A percentile compares a stretch with the other conserved stretches of the same genome.
Conservation (phyloP, 257 asterid species). For the Verbascum thapsus region DNA sequence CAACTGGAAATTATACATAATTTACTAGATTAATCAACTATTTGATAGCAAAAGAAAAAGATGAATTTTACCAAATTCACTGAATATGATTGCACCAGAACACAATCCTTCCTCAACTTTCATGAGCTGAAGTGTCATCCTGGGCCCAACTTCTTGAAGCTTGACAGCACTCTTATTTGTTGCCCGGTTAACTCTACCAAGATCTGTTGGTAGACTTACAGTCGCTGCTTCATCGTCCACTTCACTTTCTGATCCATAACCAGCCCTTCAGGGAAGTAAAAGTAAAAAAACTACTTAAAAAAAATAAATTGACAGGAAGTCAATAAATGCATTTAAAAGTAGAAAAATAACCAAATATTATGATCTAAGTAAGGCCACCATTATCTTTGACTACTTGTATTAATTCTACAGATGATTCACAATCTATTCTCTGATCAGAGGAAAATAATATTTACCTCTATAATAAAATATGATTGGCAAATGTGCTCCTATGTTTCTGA, state of each 20-base stretch:
- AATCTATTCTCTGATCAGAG: too few species aligned
- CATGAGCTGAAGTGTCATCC: slow-evolving; percentile 81
- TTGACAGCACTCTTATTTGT: slow-evolving; percentile 84
- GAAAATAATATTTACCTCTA: too few species aligned
- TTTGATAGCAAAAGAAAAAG: not conserved
- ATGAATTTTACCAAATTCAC: slow-evolving; percentile 48
- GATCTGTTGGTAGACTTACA: slow-evolving; percentile 65
- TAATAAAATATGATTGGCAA: too few species aligned
- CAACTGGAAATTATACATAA: not conserved
- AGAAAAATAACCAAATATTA: not conserved
- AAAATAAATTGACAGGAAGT: not conserved
- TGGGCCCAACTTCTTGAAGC: slow-evolving; percentile 93
- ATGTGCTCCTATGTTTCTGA: too few species aligned
- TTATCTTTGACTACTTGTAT: too few species aligned
- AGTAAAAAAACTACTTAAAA: not conserved
- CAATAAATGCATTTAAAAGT: not conserved
- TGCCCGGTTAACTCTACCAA: slow-evolving; percentile 81
- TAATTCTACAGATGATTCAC: too few species aligned
- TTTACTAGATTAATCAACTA: slow-evolving; percentile 11
- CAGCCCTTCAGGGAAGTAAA: slow-evolving; percentile 57
- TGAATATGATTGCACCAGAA: slow-evolving; percentile 69
- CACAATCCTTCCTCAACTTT: slow-evolving; percentile 84
- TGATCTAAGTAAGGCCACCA: not conserved
- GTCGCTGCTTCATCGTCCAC: slow-evolving; percentile 90
- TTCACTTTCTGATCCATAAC: slow-evolving; percentile 97